Evolutionary conservation across 2,329 filamentous ascomycete species (phyloP), one percentile per base, ranked within the genome.

Genomic region (Ilyonectria robusta): DNA sequence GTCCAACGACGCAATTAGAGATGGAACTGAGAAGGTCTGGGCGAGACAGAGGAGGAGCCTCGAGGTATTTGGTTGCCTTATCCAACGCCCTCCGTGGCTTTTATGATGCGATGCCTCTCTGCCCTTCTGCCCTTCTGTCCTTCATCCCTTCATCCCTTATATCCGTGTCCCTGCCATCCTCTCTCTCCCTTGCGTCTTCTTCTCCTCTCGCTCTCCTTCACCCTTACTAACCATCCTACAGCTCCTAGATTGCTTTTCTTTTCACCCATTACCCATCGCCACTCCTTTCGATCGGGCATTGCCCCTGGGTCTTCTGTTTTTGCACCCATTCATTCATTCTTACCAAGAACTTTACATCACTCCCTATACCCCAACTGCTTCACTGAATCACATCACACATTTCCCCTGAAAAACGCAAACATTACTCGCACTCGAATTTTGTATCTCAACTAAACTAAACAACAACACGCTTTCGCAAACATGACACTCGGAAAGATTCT

Each of bases 401-500:
- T 53, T 53, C 50, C 17, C 29, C 50, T 50, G 10, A 19, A 53
- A 23, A 35, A 13, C 29, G n/a, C 7, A 19, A 53, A 8, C 50
- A 21, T 6, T 21, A 4, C 37, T 15, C n/a, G 37, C 35, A 13
- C 19, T 50, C 8, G 23, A 10, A 21, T 62, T 33, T n/a, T 19
- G 33, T 33, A 35, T 37, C 55, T 10, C 51, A 17, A 57, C 35
- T 23, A 9, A 17, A 57, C 35, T 23, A 9, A 8, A 67, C 40
- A 69, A 78, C 17, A 6, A 42, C 7, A n/a, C 15, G 8, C n/a
- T n/a, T 42, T 42, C 40, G n/a, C 19, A 9, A 11, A 67, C 40
- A 69, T 79, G 76, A 47, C 67, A 17, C 21, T 74, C 59, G 69
- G 64, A 37, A 66, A 55, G 17, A 59, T 73, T 53, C 62, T 79